These are phyloP conservation scores for Poronia punctata DNA, from an alignment of 495 filamentous ascomycete genomes.

Conservation along the genomic window DNA sequence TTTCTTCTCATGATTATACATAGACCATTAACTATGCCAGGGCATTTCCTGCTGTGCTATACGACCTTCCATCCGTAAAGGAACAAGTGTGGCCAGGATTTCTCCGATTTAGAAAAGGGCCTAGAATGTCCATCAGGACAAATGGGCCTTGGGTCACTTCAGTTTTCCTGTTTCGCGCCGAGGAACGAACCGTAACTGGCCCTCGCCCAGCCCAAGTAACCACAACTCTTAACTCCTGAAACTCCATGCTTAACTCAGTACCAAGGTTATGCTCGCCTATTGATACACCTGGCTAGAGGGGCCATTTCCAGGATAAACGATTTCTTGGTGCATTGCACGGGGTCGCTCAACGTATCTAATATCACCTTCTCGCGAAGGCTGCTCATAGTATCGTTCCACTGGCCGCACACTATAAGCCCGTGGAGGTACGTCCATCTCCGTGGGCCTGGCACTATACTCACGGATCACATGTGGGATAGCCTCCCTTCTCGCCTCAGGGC, in stretches of 20 bases:
- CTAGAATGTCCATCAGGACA: no score
- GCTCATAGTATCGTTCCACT: conserved; percentile 33
- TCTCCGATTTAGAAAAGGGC: no score
- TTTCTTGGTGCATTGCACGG: conserved; percentile 27
- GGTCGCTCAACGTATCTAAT: conserved; percentile 40
- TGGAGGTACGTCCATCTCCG: conserved; percentile 23
- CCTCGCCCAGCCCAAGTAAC: no score
- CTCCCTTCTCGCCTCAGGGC: conserved; percentile 34
- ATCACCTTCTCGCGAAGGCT: conserved; percentile 34
- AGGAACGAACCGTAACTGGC: no score
- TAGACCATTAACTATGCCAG: no score
- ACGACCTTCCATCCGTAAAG: no score
- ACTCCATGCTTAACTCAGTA: not conserved
- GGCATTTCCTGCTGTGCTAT: no score
- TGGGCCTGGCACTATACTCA: conserved; percentile 39
- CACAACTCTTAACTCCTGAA: not conserved
- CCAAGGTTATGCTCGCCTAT: conserved; percentile 9
- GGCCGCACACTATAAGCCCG: conserved; percentile 31
- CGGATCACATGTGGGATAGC: conserved; percentile 23
- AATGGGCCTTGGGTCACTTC: no score
- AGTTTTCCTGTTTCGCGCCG: no score
- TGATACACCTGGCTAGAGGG: conserved; percentile 29
- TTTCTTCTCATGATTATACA: no score
- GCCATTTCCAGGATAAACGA: conserved; percentile 31
- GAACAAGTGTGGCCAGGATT: no score